Evolutionary conservation across 345 rosid genomes (phyloP).

Genomic region (Raphanus sativus): DNA sequence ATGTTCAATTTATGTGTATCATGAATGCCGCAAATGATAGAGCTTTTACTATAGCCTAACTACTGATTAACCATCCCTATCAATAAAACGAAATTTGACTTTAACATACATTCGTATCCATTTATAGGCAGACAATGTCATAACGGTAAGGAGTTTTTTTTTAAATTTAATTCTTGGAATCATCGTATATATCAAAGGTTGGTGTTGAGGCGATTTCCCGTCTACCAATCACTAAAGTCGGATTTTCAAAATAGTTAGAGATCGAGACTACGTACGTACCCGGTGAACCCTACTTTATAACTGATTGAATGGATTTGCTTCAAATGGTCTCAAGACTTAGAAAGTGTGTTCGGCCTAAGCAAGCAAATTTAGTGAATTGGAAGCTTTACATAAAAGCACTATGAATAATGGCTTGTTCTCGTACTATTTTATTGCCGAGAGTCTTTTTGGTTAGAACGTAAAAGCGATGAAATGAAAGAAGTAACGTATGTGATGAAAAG

Average conservation of each 20-base stretch:
- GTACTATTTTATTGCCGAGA: neutral
- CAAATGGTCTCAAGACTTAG: neutral
- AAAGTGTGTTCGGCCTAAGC: neutral
- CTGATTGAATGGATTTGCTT: neutral
- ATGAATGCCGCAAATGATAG: neutral
- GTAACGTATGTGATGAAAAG: neutral
- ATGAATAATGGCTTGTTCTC: neutral
- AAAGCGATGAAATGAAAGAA: neutral
- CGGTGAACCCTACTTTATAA: neutral
- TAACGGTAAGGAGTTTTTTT: neutral
- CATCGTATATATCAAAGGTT: neutral
- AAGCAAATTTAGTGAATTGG: neutral
- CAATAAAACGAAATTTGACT: slow-evolving; percentile 12
- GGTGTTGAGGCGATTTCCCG: neutral
- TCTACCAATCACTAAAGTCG: neutral
- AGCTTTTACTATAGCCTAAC: slow-evolving; percentile 32
- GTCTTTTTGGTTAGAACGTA: neutral
- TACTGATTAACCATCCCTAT: slow-evolving; percentile 31
- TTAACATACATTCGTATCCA: neutral
- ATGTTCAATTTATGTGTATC: neutral
- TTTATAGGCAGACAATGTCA: slow-evolving; percentile 19
- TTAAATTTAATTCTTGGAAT: neutral
- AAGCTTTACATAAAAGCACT: neutral
- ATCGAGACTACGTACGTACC: neutral
- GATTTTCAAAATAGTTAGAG: neutral